Percentiles rank a stretch among this genome's conserved stretches.
These are phyloP conservation scores for Suillus discolor DNA, from an alignment of 768 basidiomycete genomes.

Conservation along the genomic window DNA sequence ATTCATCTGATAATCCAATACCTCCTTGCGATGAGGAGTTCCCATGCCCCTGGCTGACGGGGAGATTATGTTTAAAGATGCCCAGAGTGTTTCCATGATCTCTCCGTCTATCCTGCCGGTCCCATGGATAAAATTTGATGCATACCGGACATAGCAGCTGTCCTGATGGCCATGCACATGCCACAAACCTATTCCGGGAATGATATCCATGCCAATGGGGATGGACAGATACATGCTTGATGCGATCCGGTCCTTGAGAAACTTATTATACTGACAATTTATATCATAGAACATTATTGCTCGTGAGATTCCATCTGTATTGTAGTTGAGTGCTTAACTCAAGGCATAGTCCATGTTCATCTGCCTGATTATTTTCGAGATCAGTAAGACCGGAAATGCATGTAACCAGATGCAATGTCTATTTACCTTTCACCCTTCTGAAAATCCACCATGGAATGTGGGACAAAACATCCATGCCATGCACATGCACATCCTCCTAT, in stretches of 20 bases:
- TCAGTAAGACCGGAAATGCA: background rate
- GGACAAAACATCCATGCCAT: conserved; percentile 35
- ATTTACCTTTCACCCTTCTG: conserved; percentile 33
- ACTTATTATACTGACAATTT: conserved; percentile 26
- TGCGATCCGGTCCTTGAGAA: conserved; percentile 16
- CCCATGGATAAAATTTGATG: conserved; percentile 6
- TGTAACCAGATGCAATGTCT: background rate
- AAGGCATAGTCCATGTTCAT: conserved; percentile 32
- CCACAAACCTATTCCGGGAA: conserved; percentile 9
- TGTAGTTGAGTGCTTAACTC: conserved; percentile 22
- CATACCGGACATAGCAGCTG: conserved; percentile 9
- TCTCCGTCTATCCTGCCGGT: conserved; percentile 10
- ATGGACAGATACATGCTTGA: background rate
- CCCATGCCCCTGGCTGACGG: background rate
- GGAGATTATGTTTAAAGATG: conserved; percentile 7
- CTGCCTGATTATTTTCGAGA: conserved; percentile 19
- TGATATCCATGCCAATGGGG: conserved; percentile 1
- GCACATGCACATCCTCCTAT: conserved; percentile 35
- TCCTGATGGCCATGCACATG: conserved; percentile 11
- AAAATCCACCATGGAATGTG: conserved; percentile 33
- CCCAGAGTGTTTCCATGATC: conserved; percentile 12
- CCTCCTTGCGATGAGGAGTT: conserved; percentile 12
- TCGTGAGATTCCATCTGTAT: conserved; percentile 4
- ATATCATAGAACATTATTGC: conserved; percentile 30
- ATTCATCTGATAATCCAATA: conserved; percentile 25